A percentile compares a stretch with the other conserved stretches of the same genome.
Conservation (phyloP, 1,139 yeast species). For the Trichomonascaceae sp. region DNA sequence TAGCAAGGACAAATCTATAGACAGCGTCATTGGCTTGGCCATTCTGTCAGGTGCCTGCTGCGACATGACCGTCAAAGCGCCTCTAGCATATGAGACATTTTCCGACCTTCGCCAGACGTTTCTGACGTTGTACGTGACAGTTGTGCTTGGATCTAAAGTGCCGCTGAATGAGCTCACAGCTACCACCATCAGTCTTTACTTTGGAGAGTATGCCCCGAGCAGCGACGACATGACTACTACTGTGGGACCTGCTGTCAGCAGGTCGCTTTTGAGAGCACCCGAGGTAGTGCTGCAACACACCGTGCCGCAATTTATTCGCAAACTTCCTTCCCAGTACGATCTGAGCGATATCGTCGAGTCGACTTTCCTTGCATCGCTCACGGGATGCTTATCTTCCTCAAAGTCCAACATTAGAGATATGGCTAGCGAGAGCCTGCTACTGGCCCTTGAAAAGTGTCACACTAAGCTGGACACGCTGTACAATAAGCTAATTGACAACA, state of each 20-base stretch:
- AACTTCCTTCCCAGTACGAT: constrained; percentile 28
- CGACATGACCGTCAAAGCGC: constrained; percentile 15
- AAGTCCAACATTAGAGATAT: constrained; percentile 50
- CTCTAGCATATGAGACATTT: constrained; percentile 14
- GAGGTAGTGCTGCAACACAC: constrained; percentile 50
- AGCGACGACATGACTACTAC: constrained; percentile 30
- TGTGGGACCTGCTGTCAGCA: constrained; percentile 55
- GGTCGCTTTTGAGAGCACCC: constrained; percentile 69
- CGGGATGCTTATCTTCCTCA: constrained; percentile 56
- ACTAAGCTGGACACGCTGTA: constrained; percentile 24
- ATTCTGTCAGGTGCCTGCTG: constrained; percentile 18
- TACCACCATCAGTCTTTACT: constrained; percentile 29
- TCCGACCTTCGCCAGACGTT: constrained; percentile 11
- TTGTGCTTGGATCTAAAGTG: constrained; percentile 19
- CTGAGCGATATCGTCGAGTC: constrained; percentile 29
- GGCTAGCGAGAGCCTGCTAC: constrained; percentile 33
- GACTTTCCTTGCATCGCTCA: constrained; percentile 46
- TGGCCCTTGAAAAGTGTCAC: constrained; percentile 12
- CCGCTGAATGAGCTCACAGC: constrained; percentile 16
- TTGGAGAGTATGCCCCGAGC: constrained; percentile 30
- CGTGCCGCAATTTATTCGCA: constrained; percentile 35
- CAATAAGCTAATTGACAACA: constrained; percentile 42
- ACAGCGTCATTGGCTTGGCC: too few species aligned
- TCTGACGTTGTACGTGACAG: constrained; percentile 15
- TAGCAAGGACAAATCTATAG: too few species aligned